phyloP scores from a whole-genome alignment of 2,329 filamentous ascomycete species.

The Fusarium dlaminii region DNA sequence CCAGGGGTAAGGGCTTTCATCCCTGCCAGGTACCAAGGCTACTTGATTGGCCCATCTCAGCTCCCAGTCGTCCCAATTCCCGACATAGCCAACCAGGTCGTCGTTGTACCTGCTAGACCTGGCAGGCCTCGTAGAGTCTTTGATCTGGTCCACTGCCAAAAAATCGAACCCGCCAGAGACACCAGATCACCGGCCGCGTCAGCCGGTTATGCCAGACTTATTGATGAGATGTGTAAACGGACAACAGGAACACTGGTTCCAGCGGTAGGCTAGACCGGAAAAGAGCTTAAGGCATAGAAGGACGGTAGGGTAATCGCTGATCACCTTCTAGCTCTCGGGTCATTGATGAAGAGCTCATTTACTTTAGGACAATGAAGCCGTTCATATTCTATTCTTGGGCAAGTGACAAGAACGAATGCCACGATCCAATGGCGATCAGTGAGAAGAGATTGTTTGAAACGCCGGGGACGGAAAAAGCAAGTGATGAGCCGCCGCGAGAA shows the following conservation, averaged over 20 bases:
- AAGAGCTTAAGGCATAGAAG: neutral
- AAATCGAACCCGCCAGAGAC: constrained; percentile 9
- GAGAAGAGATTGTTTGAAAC: neutral
- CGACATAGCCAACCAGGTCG: constrained; percentile 11
- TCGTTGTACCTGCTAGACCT: constrained; percentile 9
- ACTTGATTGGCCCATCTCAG: constrained; percentile 31
- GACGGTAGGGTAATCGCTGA: constrained; percentile 12
- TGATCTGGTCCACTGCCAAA: constrained; percentile 3
- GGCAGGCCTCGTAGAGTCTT: constrained; percentile 4
- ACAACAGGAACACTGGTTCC: constrained; percentile 8
- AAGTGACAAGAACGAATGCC: neutral
- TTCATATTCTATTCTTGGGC: neutral
- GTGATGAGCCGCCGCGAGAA: neutral
- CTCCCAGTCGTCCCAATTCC: constrained; percentile 2
- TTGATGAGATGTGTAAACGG: constrained; percentile 10
- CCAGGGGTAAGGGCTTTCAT: constrained; percentile 19
- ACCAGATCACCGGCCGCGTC: constrained; percentile 37
- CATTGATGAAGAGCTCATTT: neutral
- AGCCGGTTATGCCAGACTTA: constrained; percentile 20
- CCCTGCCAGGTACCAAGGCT: constrained; percentile 38
- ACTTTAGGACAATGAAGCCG: neutral
- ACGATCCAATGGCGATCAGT: neutral
- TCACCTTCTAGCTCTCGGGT: constrained; percentile 5
- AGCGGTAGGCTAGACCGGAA: constrained; percentile 25
- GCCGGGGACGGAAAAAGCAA: neutral